A percentile compares a stretch with the other conserved stretches of the same genome.
Evolutionary conservation across 2,329 filamentous ascomycete genomes (phyloP).

Genomic region (Xylariales sp.): DNA sequence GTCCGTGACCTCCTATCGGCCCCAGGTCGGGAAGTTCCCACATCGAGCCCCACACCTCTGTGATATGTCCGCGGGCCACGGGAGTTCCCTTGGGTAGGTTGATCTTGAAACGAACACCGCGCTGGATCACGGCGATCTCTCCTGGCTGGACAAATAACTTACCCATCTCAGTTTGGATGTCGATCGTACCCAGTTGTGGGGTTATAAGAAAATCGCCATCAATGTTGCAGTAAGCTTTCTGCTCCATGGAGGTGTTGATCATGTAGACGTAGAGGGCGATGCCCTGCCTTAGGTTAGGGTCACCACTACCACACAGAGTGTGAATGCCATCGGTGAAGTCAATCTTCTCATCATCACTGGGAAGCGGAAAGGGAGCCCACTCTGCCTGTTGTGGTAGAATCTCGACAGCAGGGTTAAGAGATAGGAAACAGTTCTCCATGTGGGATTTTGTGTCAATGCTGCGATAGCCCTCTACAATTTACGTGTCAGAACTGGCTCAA

Average conservation of each 20-base stretch:
- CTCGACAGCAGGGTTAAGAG: conserved; percentile 40
- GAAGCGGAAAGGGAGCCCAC: conserved; percentile 40
- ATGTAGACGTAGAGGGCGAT: conserved; percentile 45
- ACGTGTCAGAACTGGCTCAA: conserved; percentile 1
- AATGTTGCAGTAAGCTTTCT: conserved; percentile 46
- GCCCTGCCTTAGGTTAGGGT: conserved; percentile 43
- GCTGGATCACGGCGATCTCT: conserved; percentile 63
- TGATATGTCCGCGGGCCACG: conserved; percentile 62
- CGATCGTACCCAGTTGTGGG: conserved; percentile 59
- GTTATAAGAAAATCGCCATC: conserved; percentile 66
- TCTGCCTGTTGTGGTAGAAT: conserved; percentile 40
- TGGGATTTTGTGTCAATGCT: conserved; percentile 24
- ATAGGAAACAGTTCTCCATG: conserved; percentile 39
- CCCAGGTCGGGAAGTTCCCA: conserved; percentile 65
- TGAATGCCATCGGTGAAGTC: conserved; percentile 44
- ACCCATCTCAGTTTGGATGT: conserved; percentile 67
- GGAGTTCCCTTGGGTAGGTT: conserved; percentile 53
- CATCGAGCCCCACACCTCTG: conserved; percentile 62
- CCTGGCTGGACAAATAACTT: conserved; percentile 60
- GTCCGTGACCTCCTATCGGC: conserved; percentile 60
- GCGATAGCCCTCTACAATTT: background rate
- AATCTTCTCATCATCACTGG: conserved; percentile 25
- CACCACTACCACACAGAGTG: conserved; percentile 44
- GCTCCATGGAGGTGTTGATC: conserved; percentile 41
- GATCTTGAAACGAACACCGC: conserved; percentile 61